A percentile compares a stretch with the other conserved stretches of the same genome.
Evolutionary conservation across 73 alveolate genomes (phyloP).

Genomic region (Symbiodinium pilosum): DNA sequence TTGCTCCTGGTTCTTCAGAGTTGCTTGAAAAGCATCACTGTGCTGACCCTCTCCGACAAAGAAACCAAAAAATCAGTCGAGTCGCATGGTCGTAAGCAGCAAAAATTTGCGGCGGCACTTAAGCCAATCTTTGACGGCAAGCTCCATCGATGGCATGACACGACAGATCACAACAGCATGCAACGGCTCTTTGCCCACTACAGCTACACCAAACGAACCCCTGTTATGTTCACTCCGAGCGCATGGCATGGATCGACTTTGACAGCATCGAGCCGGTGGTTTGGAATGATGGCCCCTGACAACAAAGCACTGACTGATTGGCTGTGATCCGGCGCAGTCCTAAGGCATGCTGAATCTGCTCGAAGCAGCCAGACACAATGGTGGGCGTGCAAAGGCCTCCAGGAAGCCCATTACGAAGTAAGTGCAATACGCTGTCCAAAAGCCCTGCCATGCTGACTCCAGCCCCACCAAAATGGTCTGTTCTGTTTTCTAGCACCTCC

Average conservation of each 20-base stretch:
- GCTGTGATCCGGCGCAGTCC: too few species aligned
- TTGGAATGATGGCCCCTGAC: slow-evolving; percentile 16
- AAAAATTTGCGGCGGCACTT: background rate
- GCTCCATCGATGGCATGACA: too few species aligned
- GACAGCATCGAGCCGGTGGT: slow-evolving; percentile 37
- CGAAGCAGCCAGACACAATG: background rate
- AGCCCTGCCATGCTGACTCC: background rate
- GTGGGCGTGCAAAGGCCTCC: background rate
- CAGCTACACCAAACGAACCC: too few species aligned
- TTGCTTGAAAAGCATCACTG: too few species aligned
- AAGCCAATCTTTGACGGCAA: slow-evolving; percentile 1
- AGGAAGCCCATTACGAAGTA: slow-evolving; percentile 6
- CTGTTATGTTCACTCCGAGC: background rate
- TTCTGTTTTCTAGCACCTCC: background rate
- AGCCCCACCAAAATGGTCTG: background rate
- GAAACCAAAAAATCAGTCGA: background rate
- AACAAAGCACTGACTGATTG: too few species aligned
- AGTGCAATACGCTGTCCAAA: slow-evolving; percentile 27
- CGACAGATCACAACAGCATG: too few species aligned
- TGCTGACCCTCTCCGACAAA: too few species aligned
- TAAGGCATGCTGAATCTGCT: background rate
- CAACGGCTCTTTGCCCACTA: too few species aligned
- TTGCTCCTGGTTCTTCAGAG: background rate
- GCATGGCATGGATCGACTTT: background rate
- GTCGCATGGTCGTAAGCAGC: background rate